Conservation (phyloP, 1,284 basidiomycete genomes). For the Microbotryum saponariae region DNA sequence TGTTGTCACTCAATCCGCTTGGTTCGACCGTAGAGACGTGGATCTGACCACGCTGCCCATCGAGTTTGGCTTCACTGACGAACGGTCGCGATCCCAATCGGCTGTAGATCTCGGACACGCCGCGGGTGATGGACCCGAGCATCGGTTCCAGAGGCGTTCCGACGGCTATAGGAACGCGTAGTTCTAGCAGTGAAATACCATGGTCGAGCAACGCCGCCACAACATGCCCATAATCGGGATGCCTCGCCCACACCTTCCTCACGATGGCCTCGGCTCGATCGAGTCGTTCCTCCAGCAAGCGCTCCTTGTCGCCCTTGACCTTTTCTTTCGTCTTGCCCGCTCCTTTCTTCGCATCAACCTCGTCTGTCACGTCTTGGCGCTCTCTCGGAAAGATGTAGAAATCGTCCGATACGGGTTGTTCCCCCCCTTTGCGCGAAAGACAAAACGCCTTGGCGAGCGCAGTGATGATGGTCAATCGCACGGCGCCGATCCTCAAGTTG, state of each 20-base stretch:
- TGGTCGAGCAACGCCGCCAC: conserved; percentile 50
- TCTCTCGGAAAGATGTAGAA: not conserved
- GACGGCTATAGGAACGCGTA: conserved; percentile 61
- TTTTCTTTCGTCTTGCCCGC: conserved; percentile 5
- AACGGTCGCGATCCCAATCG: conserved; percentile 59
- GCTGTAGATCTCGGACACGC: conserved; percentile 72
- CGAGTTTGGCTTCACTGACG: conserved; percentile 72
- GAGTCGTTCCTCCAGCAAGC: conserved; percentile 37
- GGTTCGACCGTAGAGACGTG: conserved; percentile 47
- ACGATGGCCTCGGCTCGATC: conserved; percentile 47
- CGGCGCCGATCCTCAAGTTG: conserved; percentile 73
- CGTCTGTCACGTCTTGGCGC: not conserved
- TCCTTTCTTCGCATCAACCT: conserved; percentile 9
- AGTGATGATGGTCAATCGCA: conserved; percentile 70
- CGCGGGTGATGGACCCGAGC: conserved; percentile 57
- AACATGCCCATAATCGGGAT: conserved; percentile 80
- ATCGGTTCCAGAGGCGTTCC: conserved; percentile 51
- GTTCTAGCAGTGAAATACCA: conserved; percentile 32
- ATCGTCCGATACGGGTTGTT: not conserved
- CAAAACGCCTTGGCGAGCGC: conserved; percentile 75
- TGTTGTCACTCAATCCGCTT: not conserved
- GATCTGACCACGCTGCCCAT: conserved; percentile 80
- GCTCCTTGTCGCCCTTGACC: conserved; percentile 11
- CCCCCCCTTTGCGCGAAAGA: conserved; percentile 40
- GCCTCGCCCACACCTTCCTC: conserved; percentile 70